Evolutionary conservation across 176 grass and related monocot genomes (phyloP).

Genomic region (Oropetium thomaeum): DNA sequence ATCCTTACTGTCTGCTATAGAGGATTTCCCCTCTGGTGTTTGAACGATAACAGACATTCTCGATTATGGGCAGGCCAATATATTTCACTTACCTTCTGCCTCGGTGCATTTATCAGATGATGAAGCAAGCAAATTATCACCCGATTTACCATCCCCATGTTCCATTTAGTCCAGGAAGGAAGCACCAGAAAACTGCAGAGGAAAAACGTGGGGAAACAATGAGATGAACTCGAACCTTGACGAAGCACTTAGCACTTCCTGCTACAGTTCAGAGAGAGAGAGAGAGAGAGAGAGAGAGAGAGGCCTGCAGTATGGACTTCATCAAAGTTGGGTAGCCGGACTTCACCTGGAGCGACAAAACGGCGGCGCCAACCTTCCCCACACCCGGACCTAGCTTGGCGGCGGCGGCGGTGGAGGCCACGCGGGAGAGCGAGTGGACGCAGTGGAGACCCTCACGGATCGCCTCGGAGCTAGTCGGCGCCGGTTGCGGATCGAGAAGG

Average conservation of each 20-base stretch:
- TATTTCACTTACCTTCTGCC: constrained; percentile 40
- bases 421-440: too few species aligned
- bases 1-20: neutral
- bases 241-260: neutral
- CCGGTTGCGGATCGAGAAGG: too few species aligned
- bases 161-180: constrained; percentile 31
- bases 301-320: too few species aligned
- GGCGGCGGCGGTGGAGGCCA: too few species aligned
- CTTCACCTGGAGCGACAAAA: too few species aligned
- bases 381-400: too few species aligned
- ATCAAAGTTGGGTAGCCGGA: too few species aligned
- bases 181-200: constrained; percentile 12
- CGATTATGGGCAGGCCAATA: neutral
- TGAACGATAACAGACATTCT: neutral
- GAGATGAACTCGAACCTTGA: constrained; percentile 5
- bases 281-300: too few species aligned
- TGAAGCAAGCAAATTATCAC: constrained; percentile 13
- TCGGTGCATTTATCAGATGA: constrained; percentile 29
- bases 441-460: too few species aligned
- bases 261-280: too few species aligned
- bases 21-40: neutral
- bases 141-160: constrained; percentile 27
- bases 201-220: neutral
- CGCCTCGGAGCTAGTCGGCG: too few species aligned
- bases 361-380: too few species aligned